Conservation (phyloP, 768 basidiomycete genomes). For the Tremella mesenterica region DNA sequence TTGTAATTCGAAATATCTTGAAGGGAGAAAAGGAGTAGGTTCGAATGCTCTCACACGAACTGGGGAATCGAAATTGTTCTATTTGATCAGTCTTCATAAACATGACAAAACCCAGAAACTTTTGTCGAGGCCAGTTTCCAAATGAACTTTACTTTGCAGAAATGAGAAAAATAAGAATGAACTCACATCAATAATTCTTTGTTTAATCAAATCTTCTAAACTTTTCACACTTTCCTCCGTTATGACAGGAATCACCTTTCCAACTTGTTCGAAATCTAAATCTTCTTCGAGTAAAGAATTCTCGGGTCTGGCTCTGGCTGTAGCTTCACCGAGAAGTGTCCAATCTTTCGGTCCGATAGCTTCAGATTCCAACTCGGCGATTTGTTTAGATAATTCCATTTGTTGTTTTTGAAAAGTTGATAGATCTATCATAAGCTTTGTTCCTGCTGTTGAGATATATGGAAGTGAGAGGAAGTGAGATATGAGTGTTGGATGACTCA, state of each 20-base stretch:
- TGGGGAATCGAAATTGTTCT: slow-evolving; percentile 78
- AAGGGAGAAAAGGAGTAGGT: slow-evolving; percentile 83
- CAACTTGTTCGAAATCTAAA: slow-evolving; percentile 83
- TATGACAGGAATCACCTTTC: slow-evolving; percentile 76
- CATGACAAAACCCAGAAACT: no score
- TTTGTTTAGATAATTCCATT: slow-evolving; percentile 65
- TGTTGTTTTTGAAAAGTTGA: slow-evolving; percentile 75
- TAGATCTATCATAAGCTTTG: slow-evolving; percentile 49
- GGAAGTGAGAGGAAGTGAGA: no score
- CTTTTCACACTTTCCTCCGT: slow-evolving; percentile 76
- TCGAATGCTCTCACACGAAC: slow-evolving; percentile 68
- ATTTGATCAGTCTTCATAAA: background rate
- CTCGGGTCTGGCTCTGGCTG: slow-evolving; percentile 69
- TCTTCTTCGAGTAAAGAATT: slow-evolving; percentile 89
- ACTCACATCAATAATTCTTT: slow-evolving; percentile 66
- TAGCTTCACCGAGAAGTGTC: slow-evolving; percentile 85
- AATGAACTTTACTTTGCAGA: no score
- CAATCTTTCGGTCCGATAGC: slow-evolving; percentile 86
- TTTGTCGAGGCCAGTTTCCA: no score
- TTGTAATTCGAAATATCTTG: slow-evolving; percentile 75
- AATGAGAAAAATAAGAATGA: background rate
- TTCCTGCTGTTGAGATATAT: no score
- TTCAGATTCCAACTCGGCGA: slow-evolving; percentile 68
- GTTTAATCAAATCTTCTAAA: slow-evolving; percentile 84
- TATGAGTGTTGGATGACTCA: slow-evolving; percentile 12